Conservation (phyloP, 2,329 filamentous ascomycete genomes). For the Xylariaceae sp. region DNA sequence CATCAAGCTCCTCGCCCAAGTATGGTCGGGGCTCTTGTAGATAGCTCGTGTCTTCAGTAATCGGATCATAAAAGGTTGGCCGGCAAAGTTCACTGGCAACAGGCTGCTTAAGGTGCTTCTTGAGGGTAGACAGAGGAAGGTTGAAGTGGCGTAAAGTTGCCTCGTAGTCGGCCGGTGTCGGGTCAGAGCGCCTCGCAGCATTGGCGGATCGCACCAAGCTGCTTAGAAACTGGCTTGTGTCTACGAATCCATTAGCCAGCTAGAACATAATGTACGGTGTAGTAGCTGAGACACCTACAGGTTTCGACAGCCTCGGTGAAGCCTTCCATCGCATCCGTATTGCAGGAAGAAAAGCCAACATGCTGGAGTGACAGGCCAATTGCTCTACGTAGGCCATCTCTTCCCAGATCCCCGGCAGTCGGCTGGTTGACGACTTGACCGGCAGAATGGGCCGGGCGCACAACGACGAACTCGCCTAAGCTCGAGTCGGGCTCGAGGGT, state of each 20-base stretch:
- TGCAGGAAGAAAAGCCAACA: slow-evolving; percentile 54
- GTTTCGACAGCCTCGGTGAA: slow-evolving; percentile 52
- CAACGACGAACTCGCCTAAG: neutral
- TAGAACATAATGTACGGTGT: no score
- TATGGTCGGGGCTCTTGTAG: slow-evolving; percentile 38
- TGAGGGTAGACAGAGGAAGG: slow-evolving; percentile 45
- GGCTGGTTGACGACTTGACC: slow-evolving; percentile 17
- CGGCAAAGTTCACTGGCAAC: slow-evolving; percentile 36
- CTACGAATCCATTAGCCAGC: slow-evolving; percentile 26
- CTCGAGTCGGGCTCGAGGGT: slow-evolving; percentile 14
- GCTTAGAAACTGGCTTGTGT: slow-evolving; percentile 44
- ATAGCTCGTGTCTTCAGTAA: slow-evolving; percentile 35
- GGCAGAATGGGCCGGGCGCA: neutral
- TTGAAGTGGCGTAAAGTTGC: slow-evolving; percentile 48
- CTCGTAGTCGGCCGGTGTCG: slow-evolving; percentile 55
- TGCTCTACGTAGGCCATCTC: slow-evolving; percentile 46
- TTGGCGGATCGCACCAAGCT: slow-evolving; percentile 44
- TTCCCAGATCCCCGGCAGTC: slow-evolving; percentile 30
- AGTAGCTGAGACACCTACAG: slow-evolving; percentile 39
- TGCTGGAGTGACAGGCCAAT: slow-evolving; percentile 52
- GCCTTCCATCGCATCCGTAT: slow-evolving; percentile 53
- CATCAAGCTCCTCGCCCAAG: slow-evolving; percentile 53
- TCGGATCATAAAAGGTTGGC: slow-evolving; percentile 34
- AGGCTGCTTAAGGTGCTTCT: slow-evolving; percentile 53
- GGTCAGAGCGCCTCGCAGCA: slow-evolving; percentile 46